phyloP scores from a whole-genome alignment of 495 filamentous ascomycete species.

The Xylaria flabelliformis region DNA sequence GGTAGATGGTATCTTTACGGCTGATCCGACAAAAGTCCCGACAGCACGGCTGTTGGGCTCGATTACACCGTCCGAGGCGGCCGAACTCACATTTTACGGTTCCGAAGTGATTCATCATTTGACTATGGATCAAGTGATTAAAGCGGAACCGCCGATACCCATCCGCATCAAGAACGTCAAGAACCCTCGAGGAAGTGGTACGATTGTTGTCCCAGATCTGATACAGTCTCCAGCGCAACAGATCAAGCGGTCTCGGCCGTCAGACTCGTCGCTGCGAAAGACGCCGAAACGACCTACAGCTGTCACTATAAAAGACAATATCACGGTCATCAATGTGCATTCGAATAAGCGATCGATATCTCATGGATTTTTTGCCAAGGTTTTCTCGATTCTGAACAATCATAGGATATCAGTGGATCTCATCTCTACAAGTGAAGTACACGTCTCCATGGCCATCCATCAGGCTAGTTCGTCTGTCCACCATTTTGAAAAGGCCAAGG shows the following conservation, averaged over 20 bases:
- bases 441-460: constrained; percentile 94
- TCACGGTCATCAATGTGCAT: constrained; percentile 92
- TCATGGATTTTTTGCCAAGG: constrained; percentile 89
- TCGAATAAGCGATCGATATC: constrained; percentile 84
- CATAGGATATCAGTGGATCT: constrained; percentile 85
- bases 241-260: constrained; percentile 50
- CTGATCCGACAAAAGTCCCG: constrained; percentile 86
- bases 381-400: constrained; percentile 84
- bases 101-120: constrained; percentile 97
- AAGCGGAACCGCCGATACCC: constrained; percentile 78
- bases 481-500: constrained; percentile 69
- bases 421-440: constrained; percentile 92
- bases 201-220: constrained; percentile 74
- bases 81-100: constrained; percentile 91
- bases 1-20: constrained; percentile 90
- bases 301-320: constrained; percentile 93
- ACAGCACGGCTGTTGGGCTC: constrained; percentile 76
- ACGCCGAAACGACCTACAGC: constrained; percentile 81
- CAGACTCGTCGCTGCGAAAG: constrained; percentile 51
- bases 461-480: constrained; percentile 69
- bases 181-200: constrained; percentile 86
- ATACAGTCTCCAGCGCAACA: constrained; percentile 53
- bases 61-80: constrained; percentile 87
- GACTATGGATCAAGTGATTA: constrained; percentile 98
- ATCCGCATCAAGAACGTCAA: constrained; percentile 99